phyloP scores from a whole-genome alignment of 495 filamentous ascomycete genomes.

The Aspergillus incahuasiensis region DNA sequence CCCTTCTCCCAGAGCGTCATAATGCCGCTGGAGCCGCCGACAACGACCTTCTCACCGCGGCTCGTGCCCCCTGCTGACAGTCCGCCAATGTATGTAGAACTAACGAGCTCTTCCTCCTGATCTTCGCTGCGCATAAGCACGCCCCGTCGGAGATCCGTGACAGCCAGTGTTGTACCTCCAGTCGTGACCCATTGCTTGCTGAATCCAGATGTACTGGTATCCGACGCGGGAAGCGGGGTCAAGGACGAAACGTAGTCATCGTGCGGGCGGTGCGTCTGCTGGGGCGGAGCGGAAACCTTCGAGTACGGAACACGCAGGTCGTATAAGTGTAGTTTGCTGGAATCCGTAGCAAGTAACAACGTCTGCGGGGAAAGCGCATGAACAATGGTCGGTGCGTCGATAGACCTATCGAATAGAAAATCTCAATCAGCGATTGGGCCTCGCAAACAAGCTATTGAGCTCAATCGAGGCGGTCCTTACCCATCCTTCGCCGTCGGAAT shows the following conservation, averaged over 20 bases:
- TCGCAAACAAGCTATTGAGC: slow-evolving; percentile 7
- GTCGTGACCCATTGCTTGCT: slow-evolving; percentile 91
- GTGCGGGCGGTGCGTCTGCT: slow-evolving; percentile 79
- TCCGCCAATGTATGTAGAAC: slow-evolving; percentile 65
- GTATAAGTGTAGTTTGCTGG: slow-evolving; percentile 81
- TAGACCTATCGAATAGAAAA: slow-evolving; percentile 22
- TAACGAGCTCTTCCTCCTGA: slow-evolving; percentile 87
- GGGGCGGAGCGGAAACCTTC: slow-evolving; percentile 52
- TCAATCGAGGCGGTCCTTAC: slow-evolving; percentile 21
- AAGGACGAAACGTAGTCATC: slow-evolving; percentile 91
- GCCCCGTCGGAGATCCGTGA: slow-evolving; percentile 80
- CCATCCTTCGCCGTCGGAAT: slow-evolving; percentile 41
- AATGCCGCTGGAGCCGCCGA: slow-evolving; percentile 75
- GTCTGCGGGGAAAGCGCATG: slow-evolving; percentile 81
- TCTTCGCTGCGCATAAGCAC: slow-evolving; percentile 84
- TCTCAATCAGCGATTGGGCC: slow-evolving; percentile 8
- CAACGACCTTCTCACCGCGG: slow-evolving; percentile 69
- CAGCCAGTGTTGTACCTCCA: slow-evolving; percentile 80
- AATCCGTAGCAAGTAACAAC: slow-evolving; percentile 85
- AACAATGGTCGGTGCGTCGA: slow-evolving; percentile 71
- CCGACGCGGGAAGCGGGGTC: slow-evolving; percentile 72
- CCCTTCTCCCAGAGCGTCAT: slow-evolving; percentile 91
- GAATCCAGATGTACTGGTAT: slow-evolving; percentile 74
- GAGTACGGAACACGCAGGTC: slow-evolving; percentile 71
- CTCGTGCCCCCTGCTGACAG: slow-evolving; percentile 57